Conservation (phyloP, 345 rosid species). For the Laguncularia racemosa region DNA sequence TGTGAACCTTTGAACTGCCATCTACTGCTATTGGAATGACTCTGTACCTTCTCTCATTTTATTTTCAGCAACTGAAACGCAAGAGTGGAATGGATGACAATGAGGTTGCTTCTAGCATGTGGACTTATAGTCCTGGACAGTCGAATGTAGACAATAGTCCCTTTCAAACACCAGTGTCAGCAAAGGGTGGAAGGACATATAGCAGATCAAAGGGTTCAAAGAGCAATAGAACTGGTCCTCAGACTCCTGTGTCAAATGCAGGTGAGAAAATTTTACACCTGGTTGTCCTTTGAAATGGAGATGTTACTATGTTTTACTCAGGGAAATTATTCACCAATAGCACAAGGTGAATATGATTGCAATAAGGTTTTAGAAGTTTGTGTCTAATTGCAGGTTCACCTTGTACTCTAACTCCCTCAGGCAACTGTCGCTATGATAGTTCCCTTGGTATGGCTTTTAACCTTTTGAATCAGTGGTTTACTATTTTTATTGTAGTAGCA, state of each 20-base stretch:
- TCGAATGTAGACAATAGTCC: constrained; percentile 37
- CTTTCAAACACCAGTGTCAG: constrained; percentile 66
- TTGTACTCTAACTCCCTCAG: constrained; percentile 60
- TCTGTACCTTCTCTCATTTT: constrained; percentile 9
- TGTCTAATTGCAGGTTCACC: constrained; percentile 63
- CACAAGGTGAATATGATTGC: too few relatives aligned
- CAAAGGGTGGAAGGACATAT: constrained; percentile 54
- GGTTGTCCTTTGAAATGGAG: too few relatives aligned
- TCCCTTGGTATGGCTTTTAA: constrained; percentile 54
- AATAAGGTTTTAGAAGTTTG: constrained; percentile 14
- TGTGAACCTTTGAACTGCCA: too few relatives aligned
- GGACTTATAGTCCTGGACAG: constrained; percentile 42
- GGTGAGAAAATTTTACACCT: constrained; percentile 31
- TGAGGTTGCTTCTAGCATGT: constrained; percentile 32
- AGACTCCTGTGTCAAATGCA: constrained; percentile 57
- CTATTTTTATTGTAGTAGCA: too few relatives aligned
- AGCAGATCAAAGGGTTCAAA: constrained; percentile 53
- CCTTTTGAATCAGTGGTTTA: too few relatives aligned
- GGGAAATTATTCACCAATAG: background rate
- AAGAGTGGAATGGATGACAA: constrained; percentile 35
- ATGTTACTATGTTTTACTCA: background rate
- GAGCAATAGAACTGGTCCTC: constrained; percentile 53
- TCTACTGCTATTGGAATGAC: background rate
- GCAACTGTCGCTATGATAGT: constrained; percentile 96
- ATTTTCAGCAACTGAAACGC: constrained; percentile 50